Base-by-base conservation (phyloP, 1,284 basidiomycete species). In the Cutaneotrichosporon dermatis region DNA sequence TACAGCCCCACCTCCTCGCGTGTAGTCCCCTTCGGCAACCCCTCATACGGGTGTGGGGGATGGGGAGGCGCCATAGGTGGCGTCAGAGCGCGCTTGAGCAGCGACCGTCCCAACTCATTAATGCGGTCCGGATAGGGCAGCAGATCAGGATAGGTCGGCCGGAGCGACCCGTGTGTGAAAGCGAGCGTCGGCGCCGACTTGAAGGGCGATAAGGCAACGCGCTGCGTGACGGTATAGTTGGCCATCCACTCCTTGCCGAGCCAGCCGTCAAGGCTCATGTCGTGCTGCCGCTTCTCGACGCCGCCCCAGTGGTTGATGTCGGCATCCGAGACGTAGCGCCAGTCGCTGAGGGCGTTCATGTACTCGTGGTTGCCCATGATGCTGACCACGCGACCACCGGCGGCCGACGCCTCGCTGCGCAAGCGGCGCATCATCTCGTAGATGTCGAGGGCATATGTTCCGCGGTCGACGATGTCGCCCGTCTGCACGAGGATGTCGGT, bases 381-480 rank as follows among this genome's bases (percentile, higher is more conserved):
- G 13, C 83, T 86, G 35, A 94, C 73, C 10, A 97, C 82, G 8
- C 81, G 82, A 0, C 90, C 92, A 1, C 91, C 91, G 6, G 76
- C 80, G 0, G 76, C 76, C 1, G 77, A 73, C 1, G 92, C 92
- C 75, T 95, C 86, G 8, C 79, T 81, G n/a, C 92, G 84, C 11
- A 97, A 81, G 48, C 79, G 79, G 61, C 92, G 90, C 86, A 96
- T 89, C 82, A 88, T 86, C 40, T 80, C 69, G 73, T 89, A 95
- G 25, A 95, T 82, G 55, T 85, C 83, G 51, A 92, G 88, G 0
- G 92, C 93, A 76, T 93, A 90, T 46, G 88, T 86, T 1, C 92
- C 92, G 84, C 89, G 82, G 76, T 94, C 92, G 63, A 95, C 88
- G 49, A 95, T 93, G 75, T 96, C 92, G 4, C 92, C 92, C 0